These are phyloP conservation scores for Liquidambar formosana DNA, from an alignment of 164 flowering plant genomes.

Conservation along the genomic window DNA sequence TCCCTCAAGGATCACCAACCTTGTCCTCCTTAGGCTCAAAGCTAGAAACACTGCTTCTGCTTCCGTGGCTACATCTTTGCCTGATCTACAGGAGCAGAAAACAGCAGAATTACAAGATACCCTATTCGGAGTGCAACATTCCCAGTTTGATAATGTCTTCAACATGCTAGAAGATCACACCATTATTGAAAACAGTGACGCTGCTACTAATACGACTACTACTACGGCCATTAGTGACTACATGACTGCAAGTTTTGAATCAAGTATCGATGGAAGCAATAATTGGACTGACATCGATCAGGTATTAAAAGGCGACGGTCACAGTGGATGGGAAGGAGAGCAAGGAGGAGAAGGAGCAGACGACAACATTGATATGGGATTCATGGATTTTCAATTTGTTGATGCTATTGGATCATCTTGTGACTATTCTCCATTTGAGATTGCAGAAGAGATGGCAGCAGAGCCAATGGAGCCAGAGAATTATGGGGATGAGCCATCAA, in stretches of 20 bases:
- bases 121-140: no score
- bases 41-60: slow-evolving; percentile 31
- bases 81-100: background rate
- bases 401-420: slow-evolving; percentile 27
- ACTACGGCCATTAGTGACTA: background rate
- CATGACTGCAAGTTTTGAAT: no score
- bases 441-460: slow-evolving; percentile 37
- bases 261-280: no score
- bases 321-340: background rate
- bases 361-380: slow-evolving; percentile 22
- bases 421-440: slow-evolving; percentile 37
- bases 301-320: background rate
- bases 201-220: background rate
- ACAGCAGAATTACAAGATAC: background rate
- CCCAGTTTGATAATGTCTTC: slow-evolving; percentile 15
- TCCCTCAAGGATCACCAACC: slow-evolving; percentile 41
- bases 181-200: background rate
- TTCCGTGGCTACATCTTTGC: background rate
- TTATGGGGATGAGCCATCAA: slow-evolving; percentile 26
- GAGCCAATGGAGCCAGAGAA: slow-evolving; percentile 27
- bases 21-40: slow-evolving; percentile 44
- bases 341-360: slow-evolving; percentile 8
- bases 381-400: slow-evolving; percentile 37
- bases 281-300: no score
- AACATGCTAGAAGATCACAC: slow-evolving; percentile 6